Conservation (phyloP, 768 basidiomycete species). For the Dentipellis fragilis region DNA sequence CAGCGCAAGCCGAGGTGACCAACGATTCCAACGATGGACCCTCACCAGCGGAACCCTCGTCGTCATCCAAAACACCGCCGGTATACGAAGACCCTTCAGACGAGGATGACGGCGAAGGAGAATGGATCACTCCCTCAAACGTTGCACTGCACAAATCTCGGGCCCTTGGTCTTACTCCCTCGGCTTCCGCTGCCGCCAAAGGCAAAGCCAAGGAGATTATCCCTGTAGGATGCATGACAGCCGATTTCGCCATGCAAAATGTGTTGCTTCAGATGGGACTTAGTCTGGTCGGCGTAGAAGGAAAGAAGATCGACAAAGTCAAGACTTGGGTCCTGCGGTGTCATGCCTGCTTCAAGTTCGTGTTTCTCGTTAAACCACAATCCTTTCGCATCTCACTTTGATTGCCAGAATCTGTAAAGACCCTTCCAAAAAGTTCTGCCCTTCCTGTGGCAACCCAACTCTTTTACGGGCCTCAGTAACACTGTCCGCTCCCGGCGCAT, state of each 20-base stretch:
- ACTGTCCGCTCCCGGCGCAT: conserved; percentile 53
- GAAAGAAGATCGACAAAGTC: conserved; percentile 81
- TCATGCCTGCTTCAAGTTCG: conserved; percentile 97
- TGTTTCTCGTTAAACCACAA: neutral
- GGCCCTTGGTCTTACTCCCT: conserved; percentile 74
- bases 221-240: conserved; percentile 87
- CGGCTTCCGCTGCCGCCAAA: conserved; percentile 25
- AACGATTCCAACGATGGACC: neutral
- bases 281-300: conserved; percentile 81
- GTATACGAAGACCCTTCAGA: conserved; percentile 72
- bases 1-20: neutral
- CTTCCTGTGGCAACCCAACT: conserved; percentile 91
- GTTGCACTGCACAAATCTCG: conserved; percentile 79
- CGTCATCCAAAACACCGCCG: conserved; percentile 17
- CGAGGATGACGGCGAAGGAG: conserved; percentile 78
- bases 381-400: conserved; percentile 1
- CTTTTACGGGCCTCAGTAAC: conserved; percentile 89
- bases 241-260: conserved; percentile 99
- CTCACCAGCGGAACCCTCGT: conserved; percentile 5
- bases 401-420: conserved; percentile 84
- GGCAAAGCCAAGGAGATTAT: conserved; percentile 32
- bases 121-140: conserved; percentile 95
- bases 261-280: conserved; percentile 91
- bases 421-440: conserved; percentile 90
- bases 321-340: conserved; percentile 95